These are phyloP conservation scores for Coemansia sp. DNA, from an alignment of 192 early-diverging fungal species.

Conservation along the genomic window DNA sequence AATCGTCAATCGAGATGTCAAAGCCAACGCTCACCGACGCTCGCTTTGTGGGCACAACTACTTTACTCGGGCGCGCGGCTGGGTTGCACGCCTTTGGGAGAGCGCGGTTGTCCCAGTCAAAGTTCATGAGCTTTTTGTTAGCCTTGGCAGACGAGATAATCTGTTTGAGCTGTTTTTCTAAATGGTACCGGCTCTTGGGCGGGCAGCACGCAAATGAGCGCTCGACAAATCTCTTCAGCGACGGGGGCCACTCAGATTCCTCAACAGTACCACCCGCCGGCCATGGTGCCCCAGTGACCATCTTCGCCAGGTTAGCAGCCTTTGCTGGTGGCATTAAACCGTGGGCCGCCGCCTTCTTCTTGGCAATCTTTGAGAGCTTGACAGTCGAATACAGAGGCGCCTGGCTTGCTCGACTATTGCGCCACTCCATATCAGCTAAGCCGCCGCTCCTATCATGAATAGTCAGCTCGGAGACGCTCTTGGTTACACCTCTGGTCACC, in stretches of 20 bases:
- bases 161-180: constrained; percentile 51
- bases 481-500: constrained; percentile 27
- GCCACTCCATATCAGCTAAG: constrained; percentile 12
- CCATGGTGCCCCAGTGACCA: neutral
- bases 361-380: constrained; percentile 23
- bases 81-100: constrained; percentile 47
- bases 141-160: constrained; percentile 36
- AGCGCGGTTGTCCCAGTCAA: constrained; percentile 38
- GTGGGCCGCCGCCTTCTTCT: constrained; percentile 5
- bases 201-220: constrained; percentile 48
- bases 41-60: constrained; percentile 14
- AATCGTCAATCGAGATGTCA: constrained; percentile 10
- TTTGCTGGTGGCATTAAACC: neutral
- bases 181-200: neutral
- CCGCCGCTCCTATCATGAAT: neutral
- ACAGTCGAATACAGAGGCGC: constrained; percentile 37
- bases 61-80: neutral
- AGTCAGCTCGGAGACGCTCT: constrained; percentile 28
- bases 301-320: neutral
- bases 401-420: constrained; percentile 1
- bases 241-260: constrained; percentile 34
- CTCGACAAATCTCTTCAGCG: constrained; percentile 42
- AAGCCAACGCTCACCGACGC: constrained; percentile 13
- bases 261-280: neutral
- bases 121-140: constrained; percentile 44